Base-by-base conservation (phyloP, 768 basidiomycete genomes). In the Leccinellum rugosiceps region DNA sequence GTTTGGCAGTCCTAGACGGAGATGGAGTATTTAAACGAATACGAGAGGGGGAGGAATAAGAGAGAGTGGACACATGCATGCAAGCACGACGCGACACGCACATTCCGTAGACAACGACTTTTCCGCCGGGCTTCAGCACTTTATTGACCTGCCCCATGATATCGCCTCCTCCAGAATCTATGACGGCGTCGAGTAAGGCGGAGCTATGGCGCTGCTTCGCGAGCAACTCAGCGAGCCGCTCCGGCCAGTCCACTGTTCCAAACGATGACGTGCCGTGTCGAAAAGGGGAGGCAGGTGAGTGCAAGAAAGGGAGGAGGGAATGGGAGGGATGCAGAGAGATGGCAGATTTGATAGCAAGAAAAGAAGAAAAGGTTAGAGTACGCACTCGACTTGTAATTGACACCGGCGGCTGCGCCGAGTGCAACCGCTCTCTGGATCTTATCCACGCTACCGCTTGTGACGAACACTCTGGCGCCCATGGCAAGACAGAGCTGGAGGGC, bases 321-420 rank as follows among this genome's bases (percentile, higher is more conserved):
- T 19, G n/a, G n/a, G n/a, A n/a, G 4, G 4, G 38, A 41, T 17
- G 38, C n/a, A 34, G 0, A 5, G 32, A 32, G 13, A 14, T 6
- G 38, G 38, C n/a, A 19, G 38, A 19, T n/a, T 41, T 19, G n/a
- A 41, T 41, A 19, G 11, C 4, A 14, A 52, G 32, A 31, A 6
- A 23, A 45, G 2, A 19, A 26, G 17, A 34, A 14, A 34, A n/a
- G 34, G 15, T 7, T 1, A 35, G 44, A 34, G 19, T 14, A 68
- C 82, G 53, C 46, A 87, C 90, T 72, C 34, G 83, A 76, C 66
- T 80, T 87, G 69, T 94, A 94, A 64, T 78, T 83, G 8, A 84
- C 84, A 1, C 92, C 92, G n/a, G 83, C 92, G 60, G 79, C 81
- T 0, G 90, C 92, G 11, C 92, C 92, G 10, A 92, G 74, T 15